These are phyloP conservation scores for Malus sylvestris DNA, from an alignment of 306 rosid genomes.

Conservation along the genomic window DNA sequence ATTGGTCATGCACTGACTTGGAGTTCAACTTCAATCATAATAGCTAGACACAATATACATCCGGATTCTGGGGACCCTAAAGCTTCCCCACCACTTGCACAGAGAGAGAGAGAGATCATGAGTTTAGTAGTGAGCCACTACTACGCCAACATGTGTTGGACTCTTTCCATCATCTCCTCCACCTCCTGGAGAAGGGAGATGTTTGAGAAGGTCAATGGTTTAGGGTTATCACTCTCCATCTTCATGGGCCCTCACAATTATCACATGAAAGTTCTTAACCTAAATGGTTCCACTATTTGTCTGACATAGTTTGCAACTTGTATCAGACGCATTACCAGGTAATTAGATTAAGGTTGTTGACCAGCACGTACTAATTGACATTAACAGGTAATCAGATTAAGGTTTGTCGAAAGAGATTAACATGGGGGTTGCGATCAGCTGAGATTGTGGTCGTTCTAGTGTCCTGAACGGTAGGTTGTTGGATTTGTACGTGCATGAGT, in stretches of 20 bases:
- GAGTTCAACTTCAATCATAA: conserved; percentile 32
- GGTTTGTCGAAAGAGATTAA: neutral
- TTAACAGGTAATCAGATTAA: neutral
- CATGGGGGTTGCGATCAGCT: neutral
- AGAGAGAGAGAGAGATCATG: neutral
- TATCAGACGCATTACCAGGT: neutral
- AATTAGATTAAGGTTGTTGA: neutral
- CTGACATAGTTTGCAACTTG: conserved; percentile 21
- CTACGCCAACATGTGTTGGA: conserved; percentile 3
- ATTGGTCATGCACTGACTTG: conserved; percentile 29
- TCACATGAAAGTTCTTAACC: conserved; percentile 35
- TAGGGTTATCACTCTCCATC: conserved; percentile 24
- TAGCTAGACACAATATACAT: conserved; percentile 8
- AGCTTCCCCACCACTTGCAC: conserved; percentile 40
- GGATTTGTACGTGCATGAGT: neutral
- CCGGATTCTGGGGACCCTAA: conserved; percentile 35
- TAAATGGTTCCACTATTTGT: conserved; percentile 26
- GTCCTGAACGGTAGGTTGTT: neutral
- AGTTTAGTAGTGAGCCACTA: conserved; percentile 29
- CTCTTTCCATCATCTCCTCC: neutral
- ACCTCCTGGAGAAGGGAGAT: neutral
- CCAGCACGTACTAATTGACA: neutral
- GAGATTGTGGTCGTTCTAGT: neutral
- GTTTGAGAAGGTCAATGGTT: conserved; percentile 28
- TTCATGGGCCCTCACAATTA: conserved; percentile 44